phyloP scores from a whole-genome alignment of 1,284 basidiomycete genomes.

The Puccinia sorghi region DNA sequence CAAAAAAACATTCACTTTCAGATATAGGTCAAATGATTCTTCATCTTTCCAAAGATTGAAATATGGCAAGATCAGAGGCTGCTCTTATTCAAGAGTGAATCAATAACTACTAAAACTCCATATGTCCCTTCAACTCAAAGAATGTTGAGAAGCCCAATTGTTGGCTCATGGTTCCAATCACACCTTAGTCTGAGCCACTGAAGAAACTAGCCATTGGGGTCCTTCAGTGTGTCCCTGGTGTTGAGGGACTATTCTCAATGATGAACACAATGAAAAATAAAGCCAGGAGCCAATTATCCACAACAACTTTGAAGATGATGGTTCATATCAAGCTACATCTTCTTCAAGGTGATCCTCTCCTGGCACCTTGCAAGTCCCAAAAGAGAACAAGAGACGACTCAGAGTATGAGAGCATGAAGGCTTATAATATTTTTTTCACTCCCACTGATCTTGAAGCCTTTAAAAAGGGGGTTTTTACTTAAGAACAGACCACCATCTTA shows the following conservation, averaged over 20 bases:
- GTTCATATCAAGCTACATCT: background rate
- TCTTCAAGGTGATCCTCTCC: background rate
- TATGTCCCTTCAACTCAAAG: background rate
- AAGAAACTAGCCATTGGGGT: constrained; percentile 5
- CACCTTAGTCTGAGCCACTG: background rate
- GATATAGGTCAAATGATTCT: background rate
- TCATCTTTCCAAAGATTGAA: background rate
- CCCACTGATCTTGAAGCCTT: background rate
- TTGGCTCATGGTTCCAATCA: background rate
- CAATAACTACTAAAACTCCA: background rate
- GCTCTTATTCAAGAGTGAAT: background rate
- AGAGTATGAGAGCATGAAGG: background rate
- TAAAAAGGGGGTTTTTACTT: background rate
- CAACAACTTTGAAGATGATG: background rate
- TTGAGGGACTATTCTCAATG: constrained; percentile 28
- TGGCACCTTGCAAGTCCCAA: background rate
- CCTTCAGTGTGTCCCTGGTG: constrained; percentile 17
- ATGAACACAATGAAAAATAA: constrained; percentile 12
- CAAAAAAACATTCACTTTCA: background rate
- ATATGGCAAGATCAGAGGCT: background rate
- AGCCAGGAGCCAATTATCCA: background rate
- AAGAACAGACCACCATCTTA: background rate
- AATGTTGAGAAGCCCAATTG: background rate
- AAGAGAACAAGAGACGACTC: background rate
- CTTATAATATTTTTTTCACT: background rate